These are phyloP conservation scores for Neofusicoccum kwambonambiense DNA, from an alignment of 2,329 filamentous ascomycete species.

Conservation along the genomic window DNA sequence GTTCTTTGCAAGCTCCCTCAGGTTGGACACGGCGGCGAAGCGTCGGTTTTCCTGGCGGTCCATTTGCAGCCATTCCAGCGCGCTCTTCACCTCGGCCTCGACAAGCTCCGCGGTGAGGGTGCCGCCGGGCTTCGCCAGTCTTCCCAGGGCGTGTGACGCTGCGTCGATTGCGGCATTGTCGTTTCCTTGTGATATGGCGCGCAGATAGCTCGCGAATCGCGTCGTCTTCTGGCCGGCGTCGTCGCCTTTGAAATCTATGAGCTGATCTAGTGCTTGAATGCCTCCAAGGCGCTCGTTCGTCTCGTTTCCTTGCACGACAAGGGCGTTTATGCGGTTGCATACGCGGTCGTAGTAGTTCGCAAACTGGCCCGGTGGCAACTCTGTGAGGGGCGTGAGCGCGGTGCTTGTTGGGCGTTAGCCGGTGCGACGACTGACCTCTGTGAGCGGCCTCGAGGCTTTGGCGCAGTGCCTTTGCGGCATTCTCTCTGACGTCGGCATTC, in stretches of 20 bases:
- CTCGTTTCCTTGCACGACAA: slow-evolving; percentile 84
- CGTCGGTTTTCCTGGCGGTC: slow-evolving; percentile 90
- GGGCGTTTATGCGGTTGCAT: slow-evolving; percentile 63
- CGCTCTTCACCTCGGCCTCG: slow-evolving; percentile 93
- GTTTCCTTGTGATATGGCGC: slow-evolving; percentile 83
- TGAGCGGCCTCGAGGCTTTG: slow-evolving; percentile 45
- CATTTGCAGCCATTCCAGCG: slow-evolving; percentile 93
- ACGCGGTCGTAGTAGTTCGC: slow-evolving; percentile 66
- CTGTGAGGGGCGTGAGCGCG: slow-evolving; percentile 45
- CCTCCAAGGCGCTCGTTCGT: slow-evolving; percentile 87
- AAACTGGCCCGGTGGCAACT: slow-evolving; percentile 80
- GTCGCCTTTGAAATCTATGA: slow-evolving; percentile 95
- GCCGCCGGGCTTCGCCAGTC: slow-evolving; percentile 87
- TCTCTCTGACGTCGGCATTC: slow-evolving; percentile 45
- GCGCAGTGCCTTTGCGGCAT: slow-evolving; percentile 44
- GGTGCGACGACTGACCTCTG: slow-evolving; percentile 38
- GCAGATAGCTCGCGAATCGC: slow-evolving; percentile 86
- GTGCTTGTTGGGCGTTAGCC: slow-evolving; percentile 14
- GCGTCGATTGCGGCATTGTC: slow-evolving; percentile 88
- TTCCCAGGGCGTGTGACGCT: slow-evolving; percentile 83
- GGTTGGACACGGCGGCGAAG: slow-evolving; percentile 87
- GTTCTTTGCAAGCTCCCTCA: slow-evolving; percentile 86
- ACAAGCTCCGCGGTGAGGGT: slow-evolving; percentile 93
- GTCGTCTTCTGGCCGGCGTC: slow-evolving; percentile 93
- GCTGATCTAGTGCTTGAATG: slow-evolving; percentile 83